These are phyloP conservation scores for Xylaria nigripes DNA, from an alignment of 495 filamentous ascomycete species.

Conservation along the genomic window DNA sequence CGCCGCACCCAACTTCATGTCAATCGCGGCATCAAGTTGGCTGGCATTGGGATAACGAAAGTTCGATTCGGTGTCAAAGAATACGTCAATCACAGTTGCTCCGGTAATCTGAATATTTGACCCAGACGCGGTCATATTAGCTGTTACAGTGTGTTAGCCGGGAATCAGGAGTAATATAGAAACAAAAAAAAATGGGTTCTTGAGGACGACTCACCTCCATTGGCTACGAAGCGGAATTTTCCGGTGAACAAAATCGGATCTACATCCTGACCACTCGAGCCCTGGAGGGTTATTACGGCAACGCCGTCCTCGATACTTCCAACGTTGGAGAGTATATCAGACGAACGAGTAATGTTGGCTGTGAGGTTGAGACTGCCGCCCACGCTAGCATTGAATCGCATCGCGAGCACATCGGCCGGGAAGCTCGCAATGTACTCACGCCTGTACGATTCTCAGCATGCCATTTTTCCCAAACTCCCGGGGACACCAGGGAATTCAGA, in stretches of 20 bases:
- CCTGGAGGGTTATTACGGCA: slow-evolving; percentile 28
- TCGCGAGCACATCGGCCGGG: slow-evolving; percentile 30
- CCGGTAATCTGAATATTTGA: slow-evolving; percentile 14
- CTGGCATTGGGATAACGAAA: slow-evolving; percentile 13
- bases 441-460: not conserved
- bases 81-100: slow-evolving; percentile 15
- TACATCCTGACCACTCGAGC: slow-evolving; percentile 29
- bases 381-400: slow-evolving; percentile 27
- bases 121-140: slow-evolving; percentile 17
- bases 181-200: slow-evolving; percentile 25
- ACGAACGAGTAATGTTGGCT: slow-evolving; percentile 9
- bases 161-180: slow-evolving; percentile 3
- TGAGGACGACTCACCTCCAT: slow-evolving; percentile 15
- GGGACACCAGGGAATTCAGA: not conserved
- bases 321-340: not conserved
- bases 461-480: not conserved
- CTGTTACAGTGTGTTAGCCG: slow-evolving; percentile 17
- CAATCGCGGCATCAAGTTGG: slow-evolving; percentile 24
- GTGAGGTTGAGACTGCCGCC: slow-evolving; percentile 9
- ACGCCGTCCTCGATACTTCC: not conserved
- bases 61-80: slow-evolving; percentile 18
- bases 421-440: slow-evolving; percentile 32
- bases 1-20: slow-evolving; percentile 19
- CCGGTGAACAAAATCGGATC: slow-evolving; percentile 27
- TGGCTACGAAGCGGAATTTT: slow-evolving; percentile 18